Percentiles rank a stretch among this genome's conserved stretches.
Evolutionary conservation across 1,139 yeast species (phyloP).

Genomic region (Suhomyces yuchorum): DNA sequence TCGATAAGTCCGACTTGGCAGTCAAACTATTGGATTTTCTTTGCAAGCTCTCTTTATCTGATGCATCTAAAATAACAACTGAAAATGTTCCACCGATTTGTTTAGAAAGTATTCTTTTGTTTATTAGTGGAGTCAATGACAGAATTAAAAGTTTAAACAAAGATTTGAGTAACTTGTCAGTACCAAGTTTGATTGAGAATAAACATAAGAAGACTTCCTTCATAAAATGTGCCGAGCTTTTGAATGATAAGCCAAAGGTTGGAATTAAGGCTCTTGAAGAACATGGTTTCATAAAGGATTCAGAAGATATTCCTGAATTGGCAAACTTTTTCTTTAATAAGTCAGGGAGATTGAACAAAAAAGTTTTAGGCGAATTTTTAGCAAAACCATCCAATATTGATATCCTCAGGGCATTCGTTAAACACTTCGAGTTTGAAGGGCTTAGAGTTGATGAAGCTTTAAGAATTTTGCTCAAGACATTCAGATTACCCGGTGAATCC

Average conservation of each 20-base stretch:
- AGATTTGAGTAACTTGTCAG: slow-evolving; percentile 21
- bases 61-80: slow-evolving; percentile 73
- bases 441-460: slow-evolving; percentile 92
- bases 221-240: slow-evolving; percentile 68
- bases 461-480: slow-evolving; percentile 75
- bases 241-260: slow-evolving; percentile 75
- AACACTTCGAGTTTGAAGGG: slow-evolving; percentile 70
- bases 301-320: slow-evolving; percentile 56
- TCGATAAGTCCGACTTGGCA: slow-evolving; percentile 83
- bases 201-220: slow-evolving; percentile 71
- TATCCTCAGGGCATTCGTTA: slow-evolving; percentile 65
- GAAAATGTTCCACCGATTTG: slow-evolving; percentile 93
- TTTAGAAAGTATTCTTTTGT: slow-evolving; percentile 78
- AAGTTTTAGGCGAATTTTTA: slow-evolving; percentile 79
- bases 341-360: slow-evolving; percentile 82
- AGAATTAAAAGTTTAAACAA: slow-evolving; percentile 42
- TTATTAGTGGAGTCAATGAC: slow-evolving; percentile 66
- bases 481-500: slow-evolving; percentile 95
- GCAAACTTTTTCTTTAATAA: slow-evolving; percentile 78
- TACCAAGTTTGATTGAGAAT: slow-evolving; percentile 40
- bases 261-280: slow-evolving; percentile 68
- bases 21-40: slow-evolving; percentile 67
- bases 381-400: slow-evolving; percentile 73
- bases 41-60: slow-evolving; percentile 77
- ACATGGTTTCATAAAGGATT: slow-evolving; percentile 63